phyloP scores from a whole-genome alignment of 108 stramenopile genomes.

The Epipyxis sp. region DNA sequence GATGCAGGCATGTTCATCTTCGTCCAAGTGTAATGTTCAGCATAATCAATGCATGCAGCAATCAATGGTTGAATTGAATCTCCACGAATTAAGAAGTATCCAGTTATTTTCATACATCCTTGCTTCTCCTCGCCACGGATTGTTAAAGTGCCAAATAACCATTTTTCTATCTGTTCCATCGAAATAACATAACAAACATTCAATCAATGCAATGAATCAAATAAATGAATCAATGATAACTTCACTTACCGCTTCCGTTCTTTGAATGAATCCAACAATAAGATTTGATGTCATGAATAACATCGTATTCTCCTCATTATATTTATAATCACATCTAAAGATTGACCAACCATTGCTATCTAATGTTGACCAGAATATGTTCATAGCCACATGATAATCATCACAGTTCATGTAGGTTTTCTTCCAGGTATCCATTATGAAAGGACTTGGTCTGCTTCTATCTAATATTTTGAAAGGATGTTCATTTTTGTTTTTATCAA shows the following conservation, averaged over 20 bases:
- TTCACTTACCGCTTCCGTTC: too few relatives aligned
- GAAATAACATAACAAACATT: too few relatives aligned
- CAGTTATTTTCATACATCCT: slow-evolving; percentile 56
- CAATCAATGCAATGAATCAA: too few relatives aligned
- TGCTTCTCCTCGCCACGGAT: slow-evolving; percentile 64
- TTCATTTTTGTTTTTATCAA: slow-evolving; percentile 57
- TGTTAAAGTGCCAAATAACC: slow-evolving; percentile 71
- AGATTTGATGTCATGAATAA: slow-evolving; percentile 70
- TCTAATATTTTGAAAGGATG: slow-evolving; percentile 69
- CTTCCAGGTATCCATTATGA: slow-evolving; percentile 66
- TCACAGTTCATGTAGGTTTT: slow-evolving; percentile 65
- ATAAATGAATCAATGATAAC: too few relatives aligned
- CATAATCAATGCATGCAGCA: slow-evolving; percentile 67
- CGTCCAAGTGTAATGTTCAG: slow-evolving; percentile 69
- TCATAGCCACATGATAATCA: slow-evolving; percentile 64
- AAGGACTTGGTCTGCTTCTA: slow-evolving; percentile 55
- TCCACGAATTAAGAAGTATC: slow-evolving; percentile 68
- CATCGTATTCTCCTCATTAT: slow-evolving; percentile 66
- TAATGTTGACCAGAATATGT: slow-evolving; percentile 67
- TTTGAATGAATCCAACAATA: slow-evolving; percentile 71
- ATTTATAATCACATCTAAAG: slow-evolving; percentile 67
- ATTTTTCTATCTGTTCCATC: slow-evolving; percentile 69
- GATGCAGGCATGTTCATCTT: slow-evolving; percentile 62
- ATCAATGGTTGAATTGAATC: slow-evolving; percentile 58
- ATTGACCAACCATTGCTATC: slow-evolving; percentile 67